Evolutionary conservation across 352 stramenopile species (phyloP), one percentile per base, ranked within the genome.

Genomic region (Phytophthora ramorum): DNA sequence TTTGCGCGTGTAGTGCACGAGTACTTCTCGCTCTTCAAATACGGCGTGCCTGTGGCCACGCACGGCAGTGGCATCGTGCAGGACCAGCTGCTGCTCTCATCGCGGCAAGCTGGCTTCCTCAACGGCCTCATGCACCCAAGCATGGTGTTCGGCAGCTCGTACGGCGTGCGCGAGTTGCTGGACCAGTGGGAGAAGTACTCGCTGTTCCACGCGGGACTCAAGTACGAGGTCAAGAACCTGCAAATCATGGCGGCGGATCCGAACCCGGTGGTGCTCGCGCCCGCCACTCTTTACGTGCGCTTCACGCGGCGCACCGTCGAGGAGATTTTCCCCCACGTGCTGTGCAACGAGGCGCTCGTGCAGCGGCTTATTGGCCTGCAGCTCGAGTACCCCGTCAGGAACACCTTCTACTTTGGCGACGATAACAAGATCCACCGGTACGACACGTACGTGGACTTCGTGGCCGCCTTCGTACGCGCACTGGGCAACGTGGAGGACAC

Each of bases 181-280:
- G 70, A 86, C 28, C 83, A 91, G 69, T 91, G 83, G 83, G 51
- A 77, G 50, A 78, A 81, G 35, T 91, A 91, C 73, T 87, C 81
- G 32, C 72, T 81, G 50, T 88, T 80, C 58, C 76, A 88, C 61
- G 44, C 73, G 22, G 75, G 61, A 14, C 74, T 91, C 7, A 70
- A 80, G 49, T 88, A 84, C 51, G 71, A 83, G 44, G 51, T 89
- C 37, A 62, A 78, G 51, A 56, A 28, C 10, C 22, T 88, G 45
- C 67, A 88, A 52, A 66, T 88, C 24, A 73, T 79, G 45, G 65
- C 75, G 4, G 34, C 58, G 13, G 71, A 87, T 38, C 58, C 48
- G 13, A 76, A 79, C 45, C 58, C 69, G 12, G 70, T 89, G 34
- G 76, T 92, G 49, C 58, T 78, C 30, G 78, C 78, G 17, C 74